A percentile compares a stretch with the other conserved stretches of the same genome.
These are phyloP conservation scores for Fraxinus floribunda DNA, from an alignment of 305 asterid genomes.

Conservation along the genomic window DNA sequence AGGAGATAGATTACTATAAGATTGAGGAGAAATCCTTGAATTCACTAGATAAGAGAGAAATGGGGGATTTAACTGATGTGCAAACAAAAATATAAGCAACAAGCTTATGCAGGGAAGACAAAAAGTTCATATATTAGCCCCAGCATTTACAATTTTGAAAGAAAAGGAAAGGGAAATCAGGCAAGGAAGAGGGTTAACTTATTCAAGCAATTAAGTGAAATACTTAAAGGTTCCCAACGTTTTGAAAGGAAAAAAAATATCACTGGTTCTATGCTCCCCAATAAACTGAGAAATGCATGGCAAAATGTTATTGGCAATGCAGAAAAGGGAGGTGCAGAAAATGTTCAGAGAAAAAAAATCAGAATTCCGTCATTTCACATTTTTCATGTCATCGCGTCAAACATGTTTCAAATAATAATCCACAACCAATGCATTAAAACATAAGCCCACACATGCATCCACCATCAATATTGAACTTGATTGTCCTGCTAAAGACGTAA, in stretches of 20 bases:
- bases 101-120: neutral
- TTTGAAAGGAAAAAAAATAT: neutral
- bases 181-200: neutral
- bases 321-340: neutral
- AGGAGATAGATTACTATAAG: neutral
- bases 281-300: neutral
- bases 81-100: neutral
- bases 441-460: neutral
- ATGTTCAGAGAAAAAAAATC: neutral
- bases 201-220: neutral
- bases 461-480: neutral
- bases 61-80: neutral
- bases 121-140: neutral
- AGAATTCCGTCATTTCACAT: neutral
- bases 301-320: neutral
- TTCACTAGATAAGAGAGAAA: neutral
- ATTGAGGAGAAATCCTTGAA: neutral
- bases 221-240: neutral
- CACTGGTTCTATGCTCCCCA: neutral
- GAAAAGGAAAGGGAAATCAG: neutral
- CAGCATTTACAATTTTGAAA: neutral
- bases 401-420: neutral
- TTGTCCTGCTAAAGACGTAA: neutral
- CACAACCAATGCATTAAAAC: neutral
- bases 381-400: neutral